These are phyloP conservation scores for Urostyla sp. DNA, from an alignment of 73 alveolate species.

Conservation along the genomic window DNA sequence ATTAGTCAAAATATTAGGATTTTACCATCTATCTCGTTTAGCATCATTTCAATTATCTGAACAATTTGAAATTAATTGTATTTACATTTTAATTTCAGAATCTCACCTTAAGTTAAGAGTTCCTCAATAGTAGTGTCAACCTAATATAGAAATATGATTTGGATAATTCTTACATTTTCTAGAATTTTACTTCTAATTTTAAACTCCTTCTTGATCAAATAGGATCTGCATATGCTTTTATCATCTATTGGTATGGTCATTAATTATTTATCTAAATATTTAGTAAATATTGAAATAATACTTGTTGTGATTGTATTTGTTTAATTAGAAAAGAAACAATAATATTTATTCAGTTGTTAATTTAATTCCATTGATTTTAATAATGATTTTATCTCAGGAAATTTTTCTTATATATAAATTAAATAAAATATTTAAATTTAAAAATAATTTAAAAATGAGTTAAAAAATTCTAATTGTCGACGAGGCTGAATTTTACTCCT, in stretches of 20 bases:
- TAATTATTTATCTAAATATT: not conserved
- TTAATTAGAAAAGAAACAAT: too few species aligned
- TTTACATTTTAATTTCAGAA: not conserved
- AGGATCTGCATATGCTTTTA: slow-evolving; percentile 20
- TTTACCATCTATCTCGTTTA: slow-evolving; percentile 1
- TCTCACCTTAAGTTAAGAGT: slow-evolving; percentile 5
- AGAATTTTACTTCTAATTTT: not conserved
- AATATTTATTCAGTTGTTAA: too few species aligned
- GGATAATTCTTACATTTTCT: not conserved
- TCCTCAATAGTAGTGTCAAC: not conserved
- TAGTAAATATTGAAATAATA: not conserved
- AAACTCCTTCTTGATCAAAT: slow-evolving; percentile 12
- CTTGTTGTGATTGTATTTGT: slow-evolving; percentile 20
- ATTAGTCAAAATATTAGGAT: not conserved
- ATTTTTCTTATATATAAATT: too few species aligned
- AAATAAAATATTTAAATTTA: too few species aligned
- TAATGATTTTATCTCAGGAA: too few species aligned
- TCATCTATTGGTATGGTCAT: slow-evolving; percentile 33
- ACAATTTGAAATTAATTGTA: not conserved
- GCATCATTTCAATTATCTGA: not conserved
- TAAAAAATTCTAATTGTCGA: too few species aligned
- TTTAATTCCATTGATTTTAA: too few species aligned
- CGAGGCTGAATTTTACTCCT: too few species aligned
- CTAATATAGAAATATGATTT: not conserved
- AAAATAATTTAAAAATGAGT: too few species aligned